A percentile compares a stretch with the other conserved stretches of the same genome.
These are phyloP conservation scores for Sordaria brevicollis DNA, from an alignment of 495 filamentous ascomycete genomes.

Conservation along the genomic window DNA sequence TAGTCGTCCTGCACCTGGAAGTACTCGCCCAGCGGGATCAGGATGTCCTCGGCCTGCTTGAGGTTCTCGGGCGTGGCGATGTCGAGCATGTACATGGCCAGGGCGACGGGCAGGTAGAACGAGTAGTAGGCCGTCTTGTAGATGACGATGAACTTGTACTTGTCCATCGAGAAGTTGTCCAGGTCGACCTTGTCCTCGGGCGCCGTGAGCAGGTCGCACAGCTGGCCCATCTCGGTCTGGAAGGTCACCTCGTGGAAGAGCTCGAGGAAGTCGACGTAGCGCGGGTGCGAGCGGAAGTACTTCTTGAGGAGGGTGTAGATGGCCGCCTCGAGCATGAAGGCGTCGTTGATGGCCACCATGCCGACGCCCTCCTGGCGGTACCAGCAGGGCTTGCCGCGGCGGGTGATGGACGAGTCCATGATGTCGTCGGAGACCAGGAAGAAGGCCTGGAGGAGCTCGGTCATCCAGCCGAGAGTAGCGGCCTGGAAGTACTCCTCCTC, in stretches of 20 bases:
- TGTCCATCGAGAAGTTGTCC: conserved; percentile 84
- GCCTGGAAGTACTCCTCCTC: conserved; percentile 75
- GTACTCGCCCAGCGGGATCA: conserved; percentile 98
- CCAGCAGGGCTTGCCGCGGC: conserved; percentile 91
- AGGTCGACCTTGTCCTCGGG: conserved; percentile 88
- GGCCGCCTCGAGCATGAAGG: conserved; percentile 84
- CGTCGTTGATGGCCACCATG: conserved; percentile 94
- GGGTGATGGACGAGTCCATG: conserved; percentile 91
- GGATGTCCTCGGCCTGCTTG: conserved; percentile 73
- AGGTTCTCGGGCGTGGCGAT: conserved; percentile 77
- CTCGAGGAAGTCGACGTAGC: conserved; percentile 84
- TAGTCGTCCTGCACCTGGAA: conserved; percentile 99
- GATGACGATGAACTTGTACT: conserved; percentile 97
- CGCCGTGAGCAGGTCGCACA: conserved; percentile 88
- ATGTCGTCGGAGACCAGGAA: conserved; percentile 98
- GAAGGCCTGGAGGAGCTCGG: conserved; percentile 95
- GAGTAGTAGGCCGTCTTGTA: conserved; percentile 99
- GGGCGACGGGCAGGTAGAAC: conserved; percentile 96
- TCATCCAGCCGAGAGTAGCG: conserved; percentile 87
- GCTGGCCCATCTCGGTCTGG: conserved; percentile 90
- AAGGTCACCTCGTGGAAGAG: conserved; percentile 90
- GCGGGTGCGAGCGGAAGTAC: conserved; percentile 73
- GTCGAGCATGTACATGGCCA: conserved; percentile 72
- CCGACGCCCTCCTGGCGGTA: conserved; percentile 80
- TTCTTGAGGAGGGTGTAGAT: conserved; percentile 92